Evolutionary conservation across 345 rosid species (phyloP).

Genomic region (Citrus australasica): DNA sequence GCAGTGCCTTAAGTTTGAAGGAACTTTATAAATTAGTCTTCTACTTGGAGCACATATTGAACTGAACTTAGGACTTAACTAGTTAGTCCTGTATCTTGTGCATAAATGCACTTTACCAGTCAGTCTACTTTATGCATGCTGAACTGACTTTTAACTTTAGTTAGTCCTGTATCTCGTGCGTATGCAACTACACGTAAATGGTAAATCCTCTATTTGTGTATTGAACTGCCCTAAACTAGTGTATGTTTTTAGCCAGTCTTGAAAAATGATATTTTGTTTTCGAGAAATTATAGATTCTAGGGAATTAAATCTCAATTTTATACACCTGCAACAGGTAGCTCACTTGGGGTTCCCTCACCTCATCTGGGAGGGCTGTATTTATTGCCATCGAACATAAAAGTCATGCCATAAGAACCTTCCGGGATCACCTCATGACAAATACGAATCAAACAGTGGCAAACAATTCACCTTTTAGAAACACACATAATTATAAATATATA

Average conservation of each 20-base stretch:
- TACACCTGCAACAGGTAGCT: not conserved
- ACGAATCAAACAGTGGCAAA: not conserved
- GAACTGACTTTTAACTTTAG: not conserved
- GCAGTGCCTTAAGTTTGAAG: not conserved
- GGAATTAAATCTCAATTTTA: not conserved
- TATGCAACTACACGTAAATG: no score
- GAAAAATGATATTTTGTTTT: not conserved
- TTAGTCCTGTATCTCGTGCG: not conserved
- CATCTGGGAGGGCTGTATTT: no score
- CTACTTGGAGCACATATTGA: not conserved
- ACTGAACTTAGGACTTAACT: not conserved
- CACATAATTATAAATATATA: not conserved
- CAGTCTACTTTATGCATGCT: not conserved
- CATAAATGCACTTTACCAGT: not conserved
- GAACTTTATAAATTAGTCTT: not conserved
- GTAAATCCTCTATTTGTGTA: no score
- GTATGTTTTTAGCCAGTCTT: not conserved
- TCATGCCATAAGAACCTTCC: not conserved
- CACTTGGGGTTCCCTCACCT: no score
- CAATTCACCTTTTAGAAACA: not conserved
- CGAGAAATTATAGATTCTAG: not conserved
- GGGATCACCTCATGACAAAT: not conserved
- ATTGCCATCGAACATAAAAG: not conserved
- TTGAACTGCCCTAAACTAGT: no score
- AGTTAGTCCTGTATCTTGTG: not conserved